Evolutionary conservation across 73 alveolate genomes (phyloP), one percentile per base, ranked within the genome.

Genomic region (Uronychia binucleata): DNA sequence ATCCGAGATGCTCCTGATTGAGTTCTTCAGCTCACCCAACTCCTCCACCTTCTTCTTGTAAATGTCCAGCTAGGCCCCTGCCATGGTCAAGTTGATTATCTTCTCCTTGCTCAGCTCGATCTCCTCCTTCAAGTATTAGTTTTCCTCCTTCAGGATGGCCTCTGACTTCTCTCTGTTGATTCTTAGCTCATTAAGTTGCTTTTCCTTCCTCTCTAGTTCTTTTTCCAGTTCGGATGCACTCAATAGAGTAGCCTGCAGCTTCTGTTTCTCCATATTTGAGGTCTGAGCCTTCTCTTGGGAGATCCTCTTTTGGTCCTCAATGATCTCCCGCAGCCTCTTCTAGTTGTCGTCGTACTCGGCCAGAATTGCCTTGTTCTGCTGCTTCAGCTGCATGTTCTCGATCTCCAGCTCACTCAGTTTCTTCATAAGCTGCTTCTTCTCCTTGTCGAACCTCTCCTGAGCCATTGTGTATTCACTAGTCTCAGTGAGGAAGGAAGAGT

Each of bases 61-160:
- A 1, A 85, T 81, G 75, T 85, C 86, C 60, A 77, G 30, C 59
- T 85, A 34, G 14, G 86, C 86, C 13, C 77, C 86, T 0, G 82
- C 32, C 31, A 77, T 76, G 32, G 33, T n/a, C 27, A 74, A 30
- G 35, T 77, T 35, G 74, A 85, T 34, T 0, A 77, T 33, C 32
- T 76, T n/a, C 81, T 85, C 91, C n/a, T 76, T 85, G 1, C 58
- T 0, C 31, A 77, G 33, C 28, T 76, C 57, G 30, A 77, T 77
- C 32, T 85, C 91, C 33, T 85, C 91, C 46, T 77, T 85, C 31
- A 75, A 77, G 80, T 85, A 77, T n/a, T 76, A 46, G 8, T 67
- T 29, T 77, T 85, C 35, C 28, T 34, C 67, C 35, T 85, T 85
- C 29, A 57, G 78, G 0, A 28, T 25, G 30, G 8, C 28, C 35